Base-by-base conservation (phyloP, 106 monocot species). In the Dioscorea zingiberensis region DNA sequence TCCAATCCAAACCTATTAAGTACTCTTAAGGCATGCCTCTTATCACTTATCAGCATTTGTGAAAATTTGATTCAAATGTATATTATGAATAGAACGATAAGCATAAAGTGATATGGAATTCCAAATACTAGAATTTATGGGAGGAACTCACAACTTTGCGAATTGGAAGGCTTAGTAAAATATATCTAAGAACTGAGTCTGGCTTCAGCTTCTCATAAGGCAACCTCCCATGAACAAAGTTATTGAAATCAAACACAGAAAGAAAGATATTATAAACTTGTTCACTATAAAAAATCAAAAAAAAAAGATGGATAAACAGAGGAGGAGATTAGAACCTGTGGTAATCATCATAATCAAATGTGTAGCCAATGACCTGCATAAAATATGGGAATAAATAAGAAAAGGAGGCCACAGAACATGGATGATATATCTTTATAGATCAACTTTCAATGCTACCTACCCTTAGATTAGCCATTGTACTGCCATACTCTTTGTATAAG, bases 401-500 rank as follows among this genome's bases (percentile, higher is more conserved):
- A 51, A 16, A 51, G 19, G 13, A n/a, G n/a, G n/a, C n/a, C n/a
- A 51, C 15, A 4, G 13, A 4, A 18, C 13, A 51, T 51, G 4
- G 4, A 51, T 9, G 18, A 18, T 18, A 51, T 16, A 51, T 4
- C 1, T 19, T 51, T 3, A n/a, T 51, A 13, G 14, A 65, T 15
- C 6, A 48, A 26, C 18, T 11, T 13, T 8, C 1, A 29, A 49
- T 46, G n/a, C 48, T 44, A 17, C 61, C 24, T 85, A 87, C 94
- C 87, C 81, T 80, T 47, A 95, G 62, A 21, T 91, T 91, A 64
- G 94, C 90, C 94, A 94, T 90, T 38, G 94, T 94, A 8, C 90
- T 94, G 15, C 94, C 94, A 67, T 94, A 94, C 48, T 84, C 75
- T 66, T 78, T 78, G 80, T 94, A 94, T 19, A 94, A 76, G 23